Evolutionary conservation across 768 basidiomycete species (phyloP).

Genomic region (Tricholoma hemisulphureum): DNA sequence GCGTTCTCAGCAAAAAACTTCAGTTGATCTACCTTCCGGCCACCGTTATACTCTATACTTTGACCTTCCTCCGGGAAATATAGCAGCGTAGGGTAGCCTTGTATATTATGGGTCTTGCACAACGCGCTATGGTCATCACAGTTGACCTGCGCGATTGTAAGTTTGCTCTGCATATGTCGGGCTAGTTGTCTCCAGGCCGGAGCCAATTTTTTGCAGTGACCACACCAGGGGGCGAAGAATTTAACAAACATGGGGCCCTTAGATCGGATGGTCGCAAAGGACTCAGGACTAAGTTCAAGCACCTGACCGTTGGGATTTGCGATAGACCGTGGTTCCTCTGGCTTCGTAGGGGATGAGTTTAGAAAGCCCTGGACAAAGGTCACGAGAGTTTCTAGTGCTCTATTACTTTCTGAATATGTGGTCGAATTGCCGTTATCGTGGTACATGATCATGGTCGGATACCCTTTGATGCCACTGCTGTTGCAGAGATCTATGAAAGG

Average conservation of each 20-base stretch:
- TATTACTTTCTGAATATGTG: constrained; percentile 50
- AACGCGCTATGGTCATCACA: constrained; percentile 74
- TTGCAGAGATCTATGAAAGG: constrained; percentile 68
- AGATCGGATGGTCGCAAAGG: constrained; percentile 39
- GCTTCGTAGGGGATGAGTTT: constrained; percentile 11
- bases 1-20: constrained; percentile 76
- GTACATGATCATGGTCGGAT: constrained; percentile 77
- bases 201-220: constrained; percentile 94
- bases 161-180: constrained; percentile 58
- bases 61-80: constrained; percentile 59
- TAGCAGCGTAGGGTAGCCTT: constrained; percentile 81
- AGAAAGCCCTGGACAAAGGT: constrained; percentile 52
- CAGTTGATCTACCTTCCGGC: constrained; percentile 69
- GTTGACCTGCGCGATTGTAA: constrained; percentile 84
- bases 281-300: constrained; percentile 30
- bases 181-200: constrained; percentile 81
- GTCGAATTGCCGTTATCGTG: constrained; percentile 61
- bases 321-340: constrained; percentile 19
- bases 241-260: constrained; percentile 50
- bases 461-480: constrained; percentile 64
- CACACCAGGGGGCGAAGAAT: constrained; percentile 96
- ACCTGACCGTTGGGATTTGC: constrained; percentile 40
- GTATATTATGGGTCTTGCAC: constrained; percentile 64
- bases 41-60: constrained; percentile 73
- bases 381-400: constrained; percentile 54